Evolutionary conservation across 2,329 filamentous ascomycete genomes (phyloP), one percentile per base, ranked within the genome.

Genomic region (Helotiales sp.): DNA sequence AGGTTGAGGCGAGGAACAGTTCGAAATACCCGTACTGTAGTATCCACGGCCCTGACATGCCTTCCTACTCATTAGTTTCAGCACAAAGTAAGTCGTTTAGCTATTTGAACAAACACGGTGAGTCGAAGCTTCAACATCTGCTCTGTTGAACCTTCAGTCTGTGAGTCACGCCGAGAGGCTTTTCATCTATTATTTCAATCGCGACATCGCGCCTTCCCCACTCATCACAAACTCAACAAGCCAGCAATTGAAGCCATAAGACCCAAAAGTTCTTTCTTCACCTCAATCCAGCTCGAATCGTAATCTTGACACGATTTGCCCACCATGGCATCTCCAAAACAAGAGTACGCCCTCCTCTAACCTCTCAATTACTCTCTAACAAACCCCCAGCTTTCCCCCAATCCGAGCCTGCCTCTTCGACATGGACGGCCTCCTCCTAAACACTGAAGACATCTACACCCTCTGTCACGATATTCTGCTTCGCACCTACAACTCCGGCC

Each of bases 371-470:
- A 3, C 49, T 27, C 52, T 31, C 55, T 55, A 50, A 58, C 38
- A 49, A 31, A 24, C 22, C 38, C 30, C 30, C 68, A 90, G 88
- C 72, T 87, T 92, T 74, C 89, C 90, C 19, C 86, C 88, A 51
- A 81, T 98, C 59, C 84, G 91, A 66, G 95, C 93, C 66, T 96
- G 92, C 74, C 87, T 99, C 65, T 98, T 99, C 74, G 95, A 98
- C 79, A 96, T 98, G 93, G 95, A 99, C 75, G 95, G 95, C 61
- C 87, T 98, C 36, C 85, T 99, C 17, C 90, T 99, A 71, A 87
- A 98, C 75, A 93, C 90, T 29, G 95, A 98, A 77, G 95, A 99
- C 70, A 59, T 86, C 52, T 97, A 97, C 79, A 95, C 91, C 0
- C 71, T 83, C 17, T 89, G 90, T 75, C 89, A 92, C 63, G 97